Percentiles rank a stretch among this genome's conserved stretches.
Evolutionary conservation across 2,329 filamentous ascomycete species (phyloP).

Genomic region (Calonectria pteridis): DNA sequence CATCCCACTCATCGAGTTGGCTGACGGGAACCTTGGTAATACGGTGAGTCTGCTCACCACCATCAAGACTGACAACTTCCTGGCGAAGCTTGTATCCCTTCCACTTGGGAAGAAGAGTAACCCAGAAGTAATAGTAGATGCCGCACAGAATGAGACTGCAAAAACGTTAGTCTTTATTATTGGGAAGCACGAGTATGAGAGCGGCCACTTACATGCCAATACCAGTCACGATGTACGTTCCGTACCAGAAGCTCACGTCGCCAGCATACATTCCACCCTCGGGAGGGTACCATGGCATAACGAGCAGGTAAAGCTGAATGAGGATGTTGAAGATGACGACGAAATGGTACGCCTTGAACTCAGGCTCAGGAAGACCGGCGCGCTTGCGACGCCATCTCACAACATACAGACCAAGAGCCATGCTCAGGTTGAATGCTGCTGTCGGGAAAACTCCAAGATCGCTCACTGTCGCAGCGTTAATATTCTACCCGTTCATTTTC

Average conservation of each 20-base stretch:
- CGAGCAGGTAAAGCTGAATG: slow-evolving; percentile 62
- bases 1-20: slow-evolving; percentile 16
- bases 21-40: slow-evolving; percentile 6
- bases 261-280: slow-evolving; percentile 66
- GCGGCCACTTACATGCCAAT: slow-evolving; percentile 11
- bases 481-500: background rate
- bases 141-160: slow-evolving; percentile 14
- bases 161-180: background rate
- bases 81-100: slow-evolving; percentile 14
- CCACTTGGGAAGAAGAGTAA: slow-evolving; percentile 14
- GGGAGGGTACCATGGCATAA: slow-evolving; percentile 78
- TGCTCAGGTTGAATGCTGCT: slow-evolving; percentile 14
- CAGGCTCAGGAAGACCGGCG: slow-evolving; percentile 18
- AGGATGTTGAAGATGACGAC: slow-evolving; percentile 22
- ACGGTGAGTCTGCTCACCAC: slow-evolving; percentile 9
- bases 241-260: slow-evolving; percentile 78
- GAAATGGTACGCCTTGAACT: slow-evolving; percentile 18
- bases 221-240: slow-evolving; percentile 17
- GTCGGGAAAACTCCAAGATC: slow-evolving; percentile 20
- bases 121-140: slow-evolving; percentile 21
- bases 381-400: slow-evolving; percentile 21
- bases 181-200: background rate
- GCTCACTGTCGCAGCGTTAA: slow-evolving; percentile 7
- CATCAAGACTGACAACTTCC: slow-evolving; percentile 11
- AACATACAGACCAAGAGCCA: slow-evolving; percentile 20